Conservation (phyloP, 768 basidiomycete species). For the Xerocomus brunneocitrinus region DNA sequence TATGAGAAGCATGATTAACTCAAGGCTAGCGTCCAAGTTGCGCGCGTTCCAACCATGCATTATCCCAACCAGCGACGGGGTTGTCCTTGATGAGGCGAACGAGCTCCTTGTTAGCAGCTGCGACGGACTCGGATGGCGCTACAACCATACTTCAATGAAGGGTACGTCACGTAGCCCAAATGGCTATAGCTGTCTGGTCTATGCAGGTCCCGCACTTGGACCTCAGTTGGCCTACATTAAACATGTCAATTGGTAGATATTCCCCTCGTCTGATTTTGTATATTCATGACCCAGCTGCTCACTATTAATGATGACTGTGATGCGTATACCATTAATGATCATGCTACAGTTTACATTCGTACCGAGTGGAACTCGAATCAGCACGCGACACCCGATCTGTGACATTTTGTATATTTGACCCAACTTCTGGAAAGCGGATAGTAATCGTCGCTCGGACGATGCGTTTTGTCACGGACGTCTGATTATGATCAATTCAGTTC, state of each 20-base stretch:
- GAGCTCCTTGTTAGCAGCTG: conserved; percentile 4
- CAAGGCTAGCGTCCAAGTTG: background rate
- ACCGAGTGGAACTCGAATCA: background rate
- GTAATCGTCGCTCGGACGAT: background rate
- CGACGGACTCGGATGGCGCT: background rate
- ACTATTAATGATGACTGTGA: background rate
- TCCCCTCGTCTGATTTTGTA: background rate
- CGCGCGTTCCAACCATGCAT: conserved; percentile 11
- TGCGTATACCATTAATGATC: background rate
- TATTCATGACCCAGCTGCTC: background rate
- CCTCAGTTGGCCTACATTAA: too few species aligned
- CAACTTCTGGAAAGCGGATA: background rate
- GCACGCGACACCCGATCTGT: background rate
- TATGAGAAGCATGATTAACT: conserved; percentile 12
- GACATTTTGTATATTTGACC: background rate
- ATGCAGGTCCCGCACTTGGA: background rate
- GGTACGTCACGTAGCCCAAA: background rate
- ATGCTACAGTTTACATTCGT: background rate
- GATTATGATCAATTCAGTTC: background rate
- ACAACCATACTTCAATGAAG: background rate
- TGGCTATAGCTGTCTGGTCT: background rate
- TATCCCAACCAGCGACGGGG: conserved; percentile 18
- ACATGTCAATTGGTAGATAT: too few species aligned
- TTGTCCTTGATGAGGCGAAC: conserved; percentile 9
- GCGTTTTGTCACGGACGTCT: background rate